Evolutionary conservation across 805 yeast species (phyloP).

Genomic region (Vanderwaltozyma polyspora): DNA sequence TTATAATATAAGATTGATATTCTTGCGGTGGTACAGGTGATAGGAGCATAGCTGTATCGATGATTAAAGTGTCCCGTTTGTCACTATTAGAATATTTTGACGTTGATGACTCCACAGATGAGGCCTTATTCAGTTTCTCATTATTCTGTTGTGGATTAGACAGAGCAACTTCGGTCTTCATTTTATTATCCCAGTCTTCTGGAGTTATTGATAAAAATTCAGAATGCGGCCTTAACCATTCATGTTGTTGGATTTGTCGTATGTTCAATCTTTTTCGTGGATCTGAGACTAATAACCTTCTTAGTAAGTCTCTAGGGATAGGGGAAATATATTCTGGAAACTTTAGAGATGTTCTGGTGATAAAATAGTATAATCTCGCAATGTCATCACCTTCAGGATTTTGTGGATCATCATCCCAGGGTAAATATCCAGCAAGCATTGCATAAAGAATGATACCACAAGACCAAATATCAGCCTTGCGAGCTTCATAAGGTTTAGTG

Average conservation of each 20-base stretch:
- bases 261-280: constrained; percentile 67
- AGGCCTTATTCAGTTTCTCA: neutral
- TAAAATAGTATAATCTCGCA: constrained; percentile 80
- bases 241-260: constrained; percentile 63
- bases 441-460: constrained; percentile 93
- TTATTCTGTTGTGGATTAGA: neutral
- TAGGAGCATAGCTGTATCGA: constrained; percentile 29
- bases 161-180: constrained; percentile 25
- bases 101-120: neutral
- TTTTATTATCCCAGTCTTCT: constrained; percentile 69
- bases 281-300: constrained; percentile 76
- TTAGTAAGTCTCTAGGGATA: constrained; percentile 76
- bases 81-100: constrained; percentile 6
- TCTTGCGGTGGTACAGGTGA: constrained; percentile 61
- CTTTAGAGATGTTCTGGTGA: constrained; percentile 81
- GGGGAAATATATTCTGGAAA: constrained; percentile 92
- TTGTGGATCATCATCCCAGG: constrained; percentile 94
- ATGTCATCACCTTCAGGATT: constrained; percentile 96
- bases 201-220: constrained; percentile 77
- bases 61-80: constrained; percentile 27
- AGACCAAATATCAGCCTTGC: constrained; percentile 94
- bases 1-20: constrained; percentile 49
- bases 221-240: constrained; percentile 81
- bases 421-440: constrained; percentile 93
- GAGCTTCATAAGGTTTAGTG: constrained; percentile 77